Percentiles rank a stretch among this genome's conserved stretches.
Conservation (phyloP, 805 yeast genomes). For the Saccharomycopsis guyanensis region DNA sequence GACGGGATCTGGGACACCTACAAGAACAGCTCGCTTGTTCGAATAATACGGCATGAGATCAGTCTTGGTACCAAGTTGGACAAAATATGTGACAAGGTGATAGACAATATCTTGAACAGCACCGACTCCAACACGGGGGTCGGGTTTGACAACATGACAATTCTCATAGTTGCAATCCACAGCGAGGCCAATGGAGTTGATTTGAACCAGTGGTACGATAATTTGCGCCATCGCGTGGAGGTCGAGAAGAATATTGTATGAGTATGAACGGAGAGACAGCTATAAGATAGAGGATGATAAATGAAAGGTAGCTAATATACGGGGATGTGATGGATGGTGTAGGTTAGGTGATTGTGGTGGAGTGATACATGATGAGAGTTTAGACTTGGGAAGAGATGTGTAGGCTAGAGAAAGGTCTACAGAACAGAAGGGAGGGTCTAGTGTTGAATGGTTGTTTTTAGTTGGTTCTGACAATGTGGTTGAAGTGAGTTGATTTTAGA, state of each 20-base stretch:
- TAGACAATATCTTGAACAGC: slow-evolving; percentile 61
- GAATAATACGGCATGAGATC: slow-evolving; percentile 49
- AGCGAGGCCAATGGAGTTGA: slow-evolving; percentile 32
- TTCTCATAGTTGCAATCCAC: slow-evolving; percentile 60
- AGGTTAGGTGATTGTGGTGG: too few species aligned
- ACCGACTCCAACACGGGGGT: slow-evolving; percentile 71
- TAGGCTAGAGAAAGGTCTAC: too few species aligned
- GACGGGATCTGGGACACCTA: slow-evolving; percentile 81
- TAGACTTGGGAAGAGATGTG: too few species aligned
- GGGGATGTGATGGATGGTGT: too few species aligned
- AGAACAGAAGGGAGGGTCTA: too few species aligned
- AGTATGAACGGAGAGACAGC: neutral
- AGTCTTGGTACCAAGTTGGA: slow-evolving; percentile 50
- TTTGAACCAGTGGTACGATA: slow-evolving; percentile 50
- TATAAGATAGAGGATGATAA: too few species aligned
- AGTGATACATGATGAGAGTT: too few species aligned
- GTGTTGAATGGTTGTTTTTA: too few species aligned
- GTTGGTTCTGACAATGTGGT: too few species aligned
- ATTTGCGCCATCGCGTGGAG: slow-evolving; percentile 36
- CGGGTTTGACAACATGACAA: slow-evolving; percentile 79
- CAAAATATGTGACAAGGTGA: slow-evolving; percentile 48
- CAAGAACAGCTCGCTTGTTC: slow-evolving; percentile 47
- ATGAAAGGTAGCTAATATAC: too few species aligned
- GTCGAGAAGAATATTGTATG: slow-evolving; percentile 7
- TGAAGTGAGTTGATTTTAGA: too few species aligned